Evolutionary conservation across 2,329 filamentous ascomycete genomes (phyloP).

Genomic region (Penicillium fuscoglaucum): DNA sequence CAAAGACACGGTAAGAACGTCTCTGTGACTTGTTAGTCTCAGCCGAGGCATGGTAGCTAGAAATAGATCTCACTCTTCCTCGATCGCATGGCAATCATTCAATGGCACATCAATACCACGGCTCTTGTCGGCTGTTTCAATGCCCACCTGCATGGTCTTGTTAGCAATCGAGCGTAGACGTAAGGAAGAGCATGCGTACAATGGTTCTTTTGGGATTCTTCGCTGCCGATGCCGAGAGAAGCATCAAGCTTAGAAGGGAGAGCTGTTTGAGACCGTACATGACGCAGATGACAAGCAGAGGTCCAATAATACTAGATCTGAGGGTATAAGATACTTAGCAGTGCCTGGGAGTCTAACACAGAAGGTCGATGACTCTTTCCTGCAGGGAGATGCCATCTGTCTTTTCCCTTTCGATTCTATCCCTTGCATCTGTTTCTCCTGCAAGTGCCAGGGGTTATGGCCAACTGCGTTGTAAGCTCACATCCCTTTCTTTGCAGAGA

Average conservation of each 20-base stretch:
- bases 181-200: neutral
- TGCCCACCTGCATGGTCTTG: conserved; percentile 18
- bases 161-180: neutral
- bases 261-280: conserved; percentile 27
- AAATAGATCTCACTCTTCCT: conserved; percentile 23
- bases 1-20: conserved; percentile 23
- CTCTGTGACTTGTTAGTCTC: conserved; percentile 12
- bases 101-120: conserved; percentile 21
- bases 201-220: conserved; percentile 16
- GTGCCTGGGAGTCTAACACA: neutral
- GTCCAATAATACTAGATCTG: neutral
- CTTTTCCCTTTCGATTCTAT: neutral
- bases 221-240: conserved; percentile 20
- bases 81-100: conserved; percentile 25
- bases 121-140: conserved; percentile 22
- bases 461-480: neutral
- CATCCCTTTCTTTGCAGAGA: neutral
- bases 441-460: conserved; percentile 2
- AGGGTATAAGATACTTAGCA: neutral
- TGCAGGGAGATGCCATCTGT: conserved; percentile 3
- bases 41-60: neutral
- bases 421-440: conserved; percentile 7
- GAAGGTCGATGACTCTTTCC: neutral
- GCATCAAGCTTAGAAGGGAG: conserved; percentile 24
- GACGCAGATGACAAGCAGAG: neutral